Base-by-base conservation (phyloP, 345 rosid genomes). In the Excoecaria cochinchinensis region DNA sequence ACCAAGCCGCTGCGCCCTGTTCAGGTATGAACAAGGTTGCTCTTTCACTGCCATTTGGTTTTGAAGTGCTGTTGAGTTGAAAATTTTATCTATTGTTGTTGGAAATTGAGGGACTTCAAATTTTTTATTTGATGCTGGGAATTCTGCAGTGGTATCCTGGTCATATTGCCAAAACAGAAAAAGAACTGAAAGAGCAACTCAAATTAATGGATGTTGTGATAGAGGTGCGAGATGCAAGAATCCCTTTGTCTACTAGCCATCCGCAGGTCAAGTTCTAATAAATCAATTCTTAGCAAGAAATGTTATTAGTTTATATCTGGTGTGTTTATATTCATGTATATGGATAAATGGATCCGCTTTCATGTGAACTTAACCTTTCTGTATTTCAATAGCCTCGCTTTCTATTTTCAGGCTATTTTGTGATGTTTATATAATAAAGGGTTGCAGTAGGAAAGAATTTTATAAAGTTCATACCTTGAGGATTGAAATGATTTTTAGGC, bases 161-260 rank as follows among this genome's bases (percentile, higher is more conserved):
- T 74, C 97, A 95, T 73, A 95, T 92, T 76, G 95, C 94, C n/a
- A 95, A 92, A 83, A 86, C 97, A 22, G 97, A 92, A 72, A 95
- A 85, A 78, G 97, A 95, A 77, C 90, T 95, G 51, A 92, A 92
- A 77, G 95, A 91, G 61, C 99, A 95, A 76, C 89, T 95, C 79
- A 92, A 92, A 86, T 80, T 92, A 74, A 92, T 95, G 97, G 99
- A 95, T 89, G 94, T 91, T 77, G 97, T 95, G 70, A 87, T 95
- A 21, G 99, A 92, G 84, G 97, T 95, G 5, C 88, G 97, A 7
- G 97, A 92, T 65, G 97, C 99, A 9, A 87, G 97, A 87, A 92
- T 95, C 80, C 99, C 97, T 50, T 73, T 95, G 85, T 90, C 97
- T 9, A 92, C 97, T 0, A 84, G 84, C 62, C 99, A 95, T 84